These are phyloP conservation scores for Wickerhamiella brachini DNA, from an alignment of 805 yeast genomes.

Conservation along the genomic window DNA sequence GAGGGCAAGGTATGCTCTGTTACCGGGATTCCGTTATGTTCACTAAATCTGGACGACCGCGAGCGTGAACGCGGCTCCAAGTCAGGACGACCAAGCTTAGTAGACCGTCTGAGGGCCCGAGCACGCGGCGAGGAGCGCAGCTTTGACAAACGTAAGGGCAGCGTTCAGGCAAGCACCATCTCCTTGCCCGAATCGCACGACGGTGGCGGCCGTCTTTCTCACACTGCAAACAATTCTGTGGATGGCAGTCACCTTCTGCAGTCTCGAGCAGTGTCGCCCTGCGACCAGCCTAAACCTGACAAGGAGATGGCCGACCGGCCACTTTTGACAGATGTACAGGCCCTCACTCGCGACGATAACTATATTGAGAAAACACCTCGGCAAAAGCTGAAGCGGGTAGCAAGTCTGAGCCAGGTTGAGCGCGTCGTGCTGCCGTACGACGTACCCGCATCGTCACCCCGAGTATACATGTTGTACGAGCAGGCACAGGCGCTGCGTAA, in stretches of 20 bases:
- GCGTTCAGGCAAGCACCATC: not conserved
- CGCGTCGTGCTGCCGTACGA: slow-evolving; percentile 12
- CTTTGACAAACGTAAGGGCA: not conserved
- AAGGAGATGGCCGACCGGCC: not conserved
- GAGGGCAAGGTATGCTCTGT: not conserved
- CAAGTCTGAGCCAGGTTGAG: slow-evolving; percentile 12
- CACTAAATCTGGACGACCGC: not conserved
- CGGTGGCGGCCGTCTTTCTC: not conserved
- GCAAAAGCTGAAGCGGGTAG: slow-evolving; percentile 8
- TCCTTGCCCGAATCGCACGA: not conserved
- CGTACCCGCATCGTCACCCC: slow-evolving; percentile 12
- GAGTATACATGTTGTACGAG: slow-evolving; percentile 8
- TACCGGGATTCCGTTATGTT: slow-evolving; percentile 6
- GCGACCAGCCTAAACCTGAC: not conserved
- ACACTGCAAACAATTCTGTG: not conserved
- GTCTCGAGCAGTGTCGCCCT: not conserved
- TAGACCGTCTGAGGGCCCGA: not conserved
- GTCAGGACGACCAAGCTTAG: not conserved
- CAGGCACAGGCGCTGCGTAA: slow-evolving; percentile 11
- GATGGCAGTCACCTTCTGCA: not conserved
- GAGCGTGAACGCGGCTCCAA: not conserved
- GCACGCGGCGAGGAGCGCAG: not conserved
- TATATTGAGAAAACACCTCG: not conserved
- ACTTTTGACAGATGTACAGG: not conserved
- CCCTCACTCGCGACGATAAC: not conserved